These are phyloP conservation scores for Rubus parviflorus DNA, from an alignment of 306 rosid genomes.

Conservation along the genomic window DNA sequence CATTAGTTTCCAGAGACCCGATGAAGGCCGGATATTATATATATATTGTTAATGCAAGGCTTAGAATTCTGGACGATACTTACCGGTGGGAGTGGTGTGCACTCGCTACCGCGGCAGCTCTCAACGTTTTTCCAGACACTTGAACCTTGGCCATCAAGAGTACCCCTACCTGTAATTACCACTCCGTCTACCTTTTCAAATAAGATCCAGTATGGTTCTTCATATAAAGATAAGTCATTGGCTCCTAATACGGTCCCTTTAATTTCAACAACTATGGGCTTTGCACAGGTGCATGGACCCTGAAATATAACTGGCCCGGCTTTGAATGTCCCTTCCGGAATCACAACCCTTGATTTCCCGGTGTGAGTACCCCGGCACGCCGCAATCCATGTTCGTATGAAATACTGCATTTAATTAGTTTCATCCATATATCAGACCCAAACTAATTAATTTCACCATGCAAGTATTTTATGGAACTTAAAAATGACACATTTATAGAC, in stretches of 20 bases:
- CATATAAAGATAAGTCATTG: constrained; percentile 41
- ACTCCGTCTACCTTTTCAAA: constrained; percentile 51
- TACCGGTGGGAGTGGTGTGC: constrained; percentile 63
- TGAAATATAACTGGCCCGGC: constrained; percentile 45
- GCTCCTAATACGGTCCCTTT: constrained; percentile 53
- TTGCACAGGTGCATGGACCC: constrained; percentile 60
- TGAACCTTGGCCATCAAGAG: constrained; percentile 68
- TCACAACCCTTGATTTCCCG: constrained; percentile 39
- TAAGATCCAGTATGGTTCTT: constrained; percentile 49
- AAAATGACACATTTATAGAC: not conserved
- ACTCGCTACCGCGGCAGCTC: constrained; percentile 34
- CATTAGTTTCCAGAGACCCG: not conserved
- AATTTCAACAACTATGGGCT: constrained; percentile 56
- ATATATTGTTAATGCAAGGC: not conserved
- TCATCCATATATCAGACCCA: not conserved
- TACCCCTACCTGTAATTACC: constrained; percentile 60
- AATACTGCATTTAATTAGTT: constrained; percentile 42
- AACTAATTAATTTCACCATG: not conserved
- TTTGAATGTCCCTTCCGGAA: constrained; percentile 57
- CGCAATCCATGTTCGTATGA: constrained; percentile 63
- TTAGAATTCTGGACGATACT: constrained; percentile 9
- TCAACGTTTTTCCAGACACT: constrained; percentile 42
- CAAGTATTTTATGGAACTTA: not conserved
- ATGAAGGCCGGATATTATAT: not conserved
- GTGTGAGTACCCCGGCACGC: constrained; percentile 36